phyloP scores from a whole-genome alignment of 495 filamentous ascomycete species.

The Neurospora sp. region DNA sequence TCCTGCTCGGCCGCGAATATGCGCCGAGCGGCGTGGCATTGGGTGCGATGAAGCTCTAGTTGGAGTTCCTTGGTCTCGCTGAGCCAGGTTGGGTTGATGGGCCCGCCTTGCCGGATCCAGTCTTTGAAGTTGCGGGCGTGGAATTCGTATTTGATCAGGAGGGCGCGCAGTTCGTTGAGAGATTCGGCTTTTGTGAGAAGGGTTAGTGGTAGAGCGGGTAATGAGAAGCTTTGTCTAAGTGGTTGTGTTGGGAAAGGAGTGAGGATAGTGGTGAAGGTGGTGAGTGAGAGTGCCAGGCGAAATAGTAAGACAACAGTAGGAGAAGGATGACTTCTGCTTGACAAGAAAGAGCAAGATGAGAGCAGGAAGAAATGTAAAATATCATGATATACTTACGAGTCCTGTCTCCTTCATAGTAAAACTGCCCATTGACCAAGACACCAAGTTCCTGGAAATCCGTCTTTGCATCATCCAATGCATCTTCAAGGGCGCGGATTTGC shows the following conservation, averaged over 20 bases:
- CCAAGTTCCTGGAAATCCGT: conserved; percentile 42
- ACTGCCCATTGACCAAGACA: conserved; percentile 33
- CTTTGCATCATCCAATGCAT: conserved; percentile 39
- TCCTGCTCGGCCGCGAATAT: conserved; percentile 31
- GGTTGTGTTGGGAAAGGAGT: not conserved
- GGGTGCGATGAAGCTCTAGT: conserved; percentile 34
- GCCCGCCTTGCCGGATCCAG: conserved; percentile 34
- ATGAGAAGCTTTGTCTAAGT: not conserved
- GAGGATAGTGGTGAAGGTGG: not conserved
- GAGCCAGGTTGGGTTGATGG: conserved; percentile 36
- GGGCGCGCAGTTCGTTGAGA: conserved; percentile 29
- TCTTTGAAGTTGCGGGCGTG: conserved; percentile 32
- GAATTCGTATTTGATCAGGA: conserved; percentile 27
- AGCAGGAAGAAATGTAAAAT: not conserved
- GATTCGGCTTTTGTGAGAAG: conserved; percentile 25
- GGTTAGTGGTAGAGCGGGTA: conserved; percentile 10
- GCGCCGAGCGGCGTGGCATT: conserved; percentile 36
- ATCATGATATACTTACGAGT: conserved; percentile 21
- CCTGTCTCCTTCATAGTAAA: conserved; percentile 40
- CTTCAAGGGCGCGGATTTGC: conserved; percentile 35
- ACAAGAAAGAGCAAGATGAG: not conserved
- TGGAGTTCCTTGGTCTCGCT: conserved; percentile 29
- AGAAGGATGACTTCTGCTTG: not conserved
- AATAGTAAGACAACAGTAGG: not conserved
- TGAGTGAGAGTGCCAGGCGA: not conserved